Base-by-base conservation (phyloP, 768 basidiomycete species). In the Steccherinum ochraceum region DNA sequence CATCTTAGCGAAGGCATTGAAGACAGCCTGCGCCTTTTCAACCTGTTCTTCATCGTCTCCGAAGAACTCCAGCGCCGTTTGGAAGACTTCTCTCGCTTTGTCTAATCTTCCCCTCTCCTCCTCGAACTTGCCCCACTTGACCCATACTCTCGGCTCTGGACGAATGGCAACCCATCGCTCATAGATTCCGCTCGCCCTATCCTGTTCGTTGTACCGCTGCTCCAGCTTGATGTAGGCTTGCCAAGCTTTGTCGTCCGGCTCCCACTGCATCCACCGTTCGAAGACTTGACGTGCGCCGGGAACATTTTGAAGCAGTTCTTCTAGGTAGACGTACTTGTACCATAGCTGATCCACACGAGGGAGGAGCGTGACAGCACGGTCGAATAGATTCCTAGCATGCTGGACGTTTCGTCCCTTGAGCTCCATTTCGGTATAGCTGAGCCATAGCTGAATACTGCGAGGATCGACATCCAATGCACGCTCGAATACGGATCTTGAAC, bases 181-280 rank as follows among this genome's bases (percentile, higher is more conserved):
- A 64, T 95, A 96, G 27, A 98, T 86, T 19, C 84, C 74, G 52
- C 93, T 95, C 2, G 93, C 95, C 7, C 96, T 78, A 59, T 97
- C 96, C 19, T 83, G 70, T 67, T 99, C 96, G 51, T 83, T 75
- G 65, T 98, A 99, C 47, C 96, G 80, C 63, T 87, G 84, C 72
- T 99, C 96, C 66, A 98, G 76, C 72, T 99, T 98, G 77, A 98
- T 90, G 69, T 95, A 98, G n/a, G 93, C 92, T 64, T 93, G 90
- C 95, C 95, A 99, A 2, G 95, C 93, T 73, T 97, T 97, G 79
- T 98, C 96, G 61, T 98, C 94, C 0, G 96, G 96, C 65, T 98
- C 96, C 96, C 96, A 98, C 57, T 91, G 81, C 93, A 98, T 95
- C 96, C 96, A 99, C 43, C 96, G 81, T 67, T 99, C 96, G 55